Conservation (phyloP, 2,329 filamentous ascomycete species). For the Nigrospora sphaerica region DNA sequence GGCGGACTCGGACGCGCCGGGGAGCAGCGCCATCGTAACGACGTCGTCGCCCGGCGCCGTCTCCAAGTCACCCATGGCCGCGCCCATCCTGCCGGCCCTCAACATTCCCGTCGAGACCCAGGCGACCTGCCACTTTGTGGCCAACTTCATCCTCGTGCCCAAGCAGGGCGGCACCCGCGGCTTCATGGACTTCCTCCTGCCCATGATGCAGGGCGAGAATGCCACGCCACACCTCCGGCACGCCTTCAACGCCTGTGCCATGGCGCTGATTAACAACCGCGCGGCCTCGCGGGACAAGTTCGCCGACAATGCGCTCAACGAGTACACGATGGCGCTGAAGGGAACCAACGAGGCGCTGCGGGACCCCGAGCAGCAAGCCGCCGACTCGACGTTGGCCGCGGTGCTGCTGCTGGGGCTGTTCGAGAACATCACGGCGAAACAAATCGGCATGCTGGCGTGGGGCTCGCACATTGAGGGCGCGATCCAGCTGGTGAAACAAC, state of each 20-base stretch:
- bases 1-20: slow-evolving; percentile 7
- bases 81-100: slow-evolving; percentile 27
- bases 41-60: slow-evolving; percentile 13
- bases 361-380: slow-evolving; percentile 38
- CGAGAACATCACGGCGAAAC: slow-evolving; percentile 51
- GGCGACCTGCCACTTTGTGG: slow-evolving; percentile 52
- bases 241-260: slow-evolving; percentile 53
- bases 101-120: slow-evolving; percentile 44
- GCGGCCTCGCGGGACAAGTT: slow-evolving; percentile 26
- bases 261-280: slow-evolving; percentile 50
- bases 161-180: slow-evolving; percentile 42
- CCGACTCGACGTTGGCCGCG: slow-evolving; percentile 52
- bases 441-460: slow-evolving; percentile 50
- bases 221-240: slow-evolving; percentile 41
- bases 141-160: slow-evolving; percentile 53
- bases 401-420: slow-evolving; percentile 55
- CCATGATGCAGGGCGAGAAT: slow-evolving; percentile 40
- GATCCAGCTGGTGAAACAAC: slow-evolving; percentile 51
- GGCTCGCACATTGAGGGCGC: slow-evolving; percentile 58
- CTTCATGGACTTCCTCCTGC: slow-evolving; percentile 52
- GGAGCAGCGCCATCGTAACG: slow-evolving; percentile 7
- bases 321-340: slow-evolving; percentile 48
- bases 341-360: slow-evolving; percentile 45
- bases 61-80: slow-evolving; percentile 12
- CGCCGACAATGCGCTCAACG: slow-evolving; percentile 34